Percentiles rank a stretch among this genome's conserved stretches.
Evolutionary conservation across 495 filamentous ascomycete species (phyloP).

Genomic region (Penicillium longicatenatum): DNA sequence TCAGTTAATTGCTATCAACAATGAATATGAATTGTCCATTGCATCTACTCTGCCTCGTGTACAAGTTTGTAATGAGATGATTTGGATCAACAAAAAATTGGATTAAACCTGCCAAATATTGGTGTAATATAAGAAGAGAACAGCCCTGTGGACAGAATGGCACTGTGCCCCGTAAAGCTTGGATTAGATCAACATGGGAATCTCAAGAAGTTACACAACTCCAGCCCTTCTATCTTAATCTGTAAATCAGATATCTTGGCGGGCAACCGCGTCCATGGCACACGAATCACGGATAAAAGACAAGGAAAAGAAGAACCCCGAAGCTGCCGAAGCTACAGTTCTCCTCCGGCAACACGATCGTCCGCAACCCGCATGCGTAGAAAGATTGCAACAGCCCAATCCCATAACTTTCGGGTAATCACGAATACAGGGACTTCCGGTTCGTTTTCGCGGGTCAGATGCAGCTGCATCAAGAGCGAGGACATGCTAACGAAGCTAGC

Average conservation of each 20-base stretch:
- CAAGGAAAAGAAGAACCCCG: neutral
- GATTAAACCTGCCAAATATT: constrained; percentile 27
- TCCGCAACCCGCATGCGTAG: constrained; percentile 44
- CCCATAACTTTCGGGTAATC: constrained; percentile 51
- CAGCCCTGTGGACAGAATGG: neutral
- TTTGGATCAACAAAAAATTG: constrained; percentile 5
- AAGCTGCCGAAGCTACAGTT: constrained; percentile 24
- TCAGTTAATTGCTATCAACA: neutral
- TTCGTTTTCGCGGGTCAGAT: constrained; percentile 65
- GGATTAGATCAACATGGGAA: neutral
- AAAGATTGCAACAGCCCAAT: constrained; percentile 44
- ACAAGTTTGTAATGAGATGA: neutral
- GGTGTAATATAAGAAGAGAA: constrained; percentile 7
- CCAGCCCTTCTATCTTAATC: neutral
- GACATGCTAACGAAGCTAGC: constrained; percentile 77
- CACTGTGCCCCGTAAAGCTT: constrained; percentile 8
- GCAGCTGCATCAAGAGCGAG: constrained; percentile 66
- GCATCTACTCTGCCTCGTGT: neutral
- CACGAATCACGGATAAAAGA: constrained; percentile 8
- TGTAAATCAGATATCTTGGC: neutral
- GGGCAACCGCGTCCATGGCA: neutral
- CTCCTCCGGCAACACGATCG: constrained; percentile 22
- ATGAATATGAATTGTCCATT: neutral
- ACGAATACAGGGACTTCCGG: constrained; percentile 62
- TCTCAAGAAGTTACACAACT: constrained; percentile 11